Evolutionary conservation across 1,139 yeast species (phyloP).

Genomic region (Scheffersomyces segobiensis): DNA sequence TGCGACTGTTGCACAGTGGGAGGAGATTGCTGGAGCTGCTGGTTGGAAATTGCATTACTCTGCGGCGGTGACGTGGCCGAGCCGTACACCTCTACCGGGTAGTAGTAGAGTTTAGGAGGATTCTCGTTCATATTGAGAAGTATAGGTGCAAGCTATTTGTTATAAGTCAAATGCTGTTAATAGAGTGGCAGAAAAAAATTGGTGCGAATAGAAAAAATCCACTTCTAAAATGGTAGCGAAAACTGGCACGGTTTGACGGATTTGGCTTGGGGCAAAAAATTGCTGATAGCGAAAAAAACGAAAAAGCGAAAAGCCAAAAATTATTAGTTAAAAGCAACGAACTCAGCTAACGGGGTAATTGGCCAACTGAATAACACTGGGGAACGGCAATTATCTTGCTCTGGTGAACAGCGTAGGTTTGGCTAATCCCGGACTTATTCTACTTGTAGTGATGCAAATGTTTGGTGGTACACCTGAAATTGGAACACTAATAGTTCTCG

Average conservation of each 20-base stretch:
- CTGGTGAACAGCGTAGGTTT: background rate
- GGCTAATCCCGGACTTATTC: background rate
- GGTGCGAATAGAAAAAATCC: background rate
- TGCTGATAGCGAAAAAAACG: background rate
- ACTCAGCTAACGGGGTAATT: background rate
- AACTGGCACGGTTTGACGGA: background rate
- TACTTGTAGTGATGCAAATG: background rate
- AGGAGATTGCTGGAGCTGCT: constrained; percentile 4
- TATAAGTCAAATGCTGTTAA: background rate
- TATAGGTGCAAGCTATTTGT: background rate
- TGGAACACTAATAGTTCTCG: background rate
- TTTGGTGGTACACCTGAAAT: background rate
- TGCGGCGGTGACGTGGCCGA: constrained; percentile 1
- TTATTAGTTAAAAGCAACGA: background rate
- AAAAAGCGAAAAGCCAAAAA: background rate
- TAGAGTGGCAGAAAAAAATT: background rate
- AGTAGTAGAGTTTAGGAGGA: background rate
- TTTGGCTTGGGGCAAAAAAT: background rate
- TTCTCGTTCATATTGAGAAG: background rate
- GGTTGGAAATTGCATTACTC: constrained; percentile 5
- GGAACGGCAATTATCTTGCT: background rate
- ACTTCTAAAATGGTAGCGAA: background rate
- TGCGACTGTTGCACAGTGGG: constrained; percentile 5
- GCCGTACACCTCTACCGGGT: background rate
- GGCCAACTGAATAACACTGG: background rate